Conservation (phyloP, 129 eudicot species). For the Glebionis coronaria region DNA sequence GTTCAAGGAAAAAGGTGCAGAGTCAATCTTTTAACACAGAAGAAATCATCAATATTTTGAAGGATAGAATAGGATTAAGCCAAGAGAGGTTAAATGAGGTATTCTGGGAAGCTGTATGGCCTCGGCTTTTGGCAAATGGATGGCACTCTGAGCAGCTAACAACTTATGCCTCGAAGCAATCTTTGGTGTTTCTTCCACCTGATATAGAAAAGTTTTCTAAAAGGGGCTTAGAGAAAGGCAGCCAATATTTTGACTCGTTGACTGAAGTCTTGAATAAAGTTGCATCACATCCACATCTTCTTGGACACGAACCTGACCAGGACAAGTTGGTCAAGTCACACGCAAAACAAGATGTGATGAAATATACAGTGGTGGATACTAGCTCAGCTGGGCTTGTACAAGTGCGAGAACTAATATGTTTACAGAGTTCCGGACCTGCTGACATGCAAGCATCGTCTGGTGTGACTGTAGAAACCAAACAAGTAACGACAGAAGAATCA, state of each 20-base stretch:
- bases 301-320: slow-evolving; percentile 26
- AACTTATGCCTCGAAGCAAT: slow-evolving; percentile 16
- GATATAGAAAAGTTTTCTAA: slow-evolving; percentile 52
- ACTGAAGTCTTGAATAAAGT: slow-evolving; percentile 49
- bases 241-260: slow-evolving; percentile 48
- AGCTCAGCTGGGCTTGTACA: slow-evolving; percentile 26
- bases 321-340: too few relatives aligned
- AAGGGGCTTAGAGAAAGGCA: slow-evolving; percentile 41
- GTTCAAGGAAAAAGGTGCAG: not conserved
- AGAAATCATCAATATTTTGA: slow-evolving; percentile 40
- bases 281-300: slow-evolving; percentile 42
- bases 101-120: slow-evolving; percentile 70
- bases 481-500: slow-evolving; percentile 6
- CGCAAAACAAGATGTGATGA: too few relatives aligned
- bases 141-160: slow-evolving; percentile 57
- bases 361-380: too few relatives aligned
- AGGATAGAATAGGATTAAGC: slow-evolving; percentile 48
- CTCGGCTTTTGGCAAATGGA: slow-evolving; percentile 60
- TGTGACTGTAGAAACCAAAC: not conserved
- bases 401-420: slow-evolving; percentile 27
- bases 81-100: slow-evolving; percentile 45
- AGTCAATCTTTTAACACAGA: slow-evolving; percentile 22
- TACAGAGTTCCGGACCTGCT: slow-evolving; percentile 14
- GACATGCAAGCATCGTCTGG: slow-evolving; percentile 4
- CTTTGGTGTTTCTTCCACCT: slow-evolving; percentile 50